Base-by-base conservation (phyloP, 1,284 basidiomycete genomes). In the Ceratobasidium sp. region DNA sequence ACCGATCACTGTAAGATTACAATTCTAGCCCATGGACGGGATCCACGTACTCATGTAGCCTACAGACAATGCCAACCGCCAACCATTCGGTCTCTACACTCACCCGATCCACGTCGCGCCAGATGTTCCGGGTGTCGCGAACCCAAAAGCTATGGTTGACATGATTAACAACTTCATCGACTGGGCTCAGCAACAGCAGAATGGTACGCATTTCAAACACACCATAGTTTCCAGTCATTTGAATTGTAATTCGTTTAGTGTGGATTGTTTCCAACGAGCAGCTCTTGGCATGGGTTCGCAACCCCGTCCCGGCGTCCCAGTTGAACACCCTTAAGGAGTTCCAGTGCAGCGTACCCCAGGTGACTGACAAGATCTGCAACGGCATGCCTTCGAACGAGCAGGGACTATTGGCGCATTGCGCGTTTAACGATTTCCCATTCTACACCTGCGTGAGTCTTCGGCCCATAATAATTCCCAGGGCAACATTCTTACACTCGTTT, bases 91-190 rank as follows among this genome's bases (percentile, higher is more conserved):
- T 63, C 83, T 94, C 52, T 94, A 94, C 80, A 90, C 90, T 1
- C 92, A 94, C 79, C 92, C 92, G 44, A 91, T 94, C 78, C 91
- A 94, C 82, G 80, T 93, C 72, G 88, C 91, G 18, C 87, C 89
- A 64, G 74, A 85, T 80, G 73, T 74, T 76, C 89, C 90, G 47
- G 89, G 89, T 63, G 84, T 88, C 38, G 80, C 80, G 13, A 81
- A 83, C 1, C 80, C 83, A 18, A 84, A 84, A 61, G 83, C 83
- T 1, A 89, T 86, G 9, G 89, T 92, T 77, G 79, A 84, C 50
- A 91, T 92, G 91, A 87, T 94, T 80, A 93, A 93, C 79, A 77
- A 84, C 18, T 94, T 93, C 84, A 83, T 94, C 50, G 91, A 94
- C 81, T 95, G 92, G 91, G 91, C 89, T 18, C 91, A 93, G 79